These are phyloP conservation scores for Saccharum hybrid DNA, from an alignment of 202 grass and related monocot genomes.

Conservation along the genomic window DNA sequence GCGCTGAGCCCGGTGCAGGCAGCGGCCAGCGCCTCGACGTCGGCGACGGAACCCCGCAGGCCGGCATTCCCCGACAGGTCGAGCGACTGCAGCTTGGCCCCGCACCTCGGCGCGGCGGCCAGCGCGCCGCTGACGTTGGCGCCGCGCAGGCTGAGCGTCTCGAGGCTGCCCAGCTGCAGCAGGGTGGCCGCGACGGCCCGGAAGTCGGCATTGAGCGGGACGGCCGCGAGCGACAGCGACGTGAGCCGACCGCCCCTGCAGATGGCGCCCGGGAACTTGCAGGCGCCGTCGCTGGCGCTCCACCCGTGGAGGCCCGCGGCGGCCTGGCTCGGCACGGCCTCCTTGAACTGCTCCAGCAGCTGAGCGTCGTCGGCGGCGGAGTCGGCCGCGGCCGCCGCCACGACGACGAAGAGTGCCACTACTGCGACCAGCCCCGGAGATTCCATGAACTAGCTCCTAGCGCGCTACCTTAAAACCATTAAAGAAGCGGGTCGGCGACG, in stretches of 20 bases:
- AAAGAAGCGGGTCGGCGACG: slow-evolving; percentile 29
- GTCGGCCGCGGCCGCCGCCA: not conserved
- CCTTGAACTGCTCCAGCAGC: slow-evolving; percentile 80
- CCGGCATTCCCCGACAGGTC: slow-evolving; percentile 74
- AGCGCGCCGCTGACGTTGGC: slow-evolving; percentile 79
- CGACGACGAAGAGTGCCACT: slow-evolving; percentile 27
- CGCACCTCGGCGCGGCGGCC: slow-evolving; percentile 41
- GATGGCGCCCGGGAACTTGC: slow-evolving; percentile 63
- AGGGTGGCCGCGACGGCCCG: slow-evolving; percentile 52
- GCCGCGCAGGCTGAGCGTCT: slow-evolving; percentile 62
- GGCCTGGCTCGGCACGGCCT: slow-evolving; percentile 54
- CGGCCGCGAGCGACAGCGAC: slow-evolving; percentile 50
- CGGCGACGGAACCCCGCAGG: slow-evolving; percentile 65
- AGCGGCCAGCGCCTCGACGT: slow-evolving; percentile 53
- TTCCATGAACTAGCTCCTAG: slow-evolving; percentile 44
- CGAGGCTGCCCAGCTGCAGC: slow-evolving; percentile 58
- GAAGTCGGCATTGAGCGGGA: slow-evolving; percentile 73
- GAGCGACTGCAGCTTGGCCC: slow-evolving; percentile 54
- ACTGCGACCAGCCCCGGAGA: slow-evolving; percentile 37
- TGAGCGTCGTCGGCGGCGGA: slow-evolving; percentile 58
- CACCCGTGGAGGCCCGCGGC: slow-evolving; percentile 50
- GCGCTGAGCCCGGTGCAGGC: slow-evolving; percentile 50
- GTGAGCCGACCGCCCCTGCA: slow-evolving; percentile 67
- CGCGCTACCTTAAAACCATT: slow-evolving; percentile 48
- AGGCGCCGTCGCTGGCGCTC: slow-evolving; percentile 50